Conservation (phyloP, 331 rosid species). For the Rhamnella rubrinervis region DNA sequence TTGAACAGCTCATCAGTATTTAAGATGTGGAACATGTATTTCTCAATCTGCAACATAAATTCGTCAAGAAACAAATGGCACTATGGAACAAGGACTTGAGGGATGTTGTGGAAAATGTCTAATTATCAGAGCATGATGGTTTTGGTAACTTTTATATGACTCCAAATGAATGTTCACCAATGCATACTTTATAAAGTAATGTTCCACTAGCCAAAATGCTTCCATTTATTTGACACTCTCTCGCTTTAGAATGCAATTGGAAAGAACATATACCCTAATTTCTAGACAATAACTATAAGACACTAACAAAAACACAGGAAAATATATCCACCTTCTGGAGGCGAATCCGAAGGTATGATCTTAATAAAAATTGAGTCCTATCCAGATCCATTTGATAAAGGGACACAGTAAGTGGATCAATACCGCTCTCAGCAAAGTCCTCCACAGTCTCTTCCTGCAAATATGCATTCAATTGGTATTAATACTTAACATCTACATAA, state of each 20-base stretch:
- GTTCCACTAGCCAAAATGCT: too few species aligned
- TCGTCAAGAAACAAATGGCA: conserved; percentile 1
- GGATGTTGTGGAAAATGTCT: background rate
- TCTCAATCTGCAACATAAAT: conserved; percentile 68
- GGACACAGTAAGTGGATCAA: conserved; percentile 70
- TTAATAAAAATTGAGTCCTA: conserved; percentile 70
- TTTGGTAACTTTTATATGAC: background rate
- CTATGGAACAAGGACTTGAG: background rate
- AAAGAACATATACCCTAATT: background rate
- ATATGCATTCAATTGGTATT: conserved; percentile 2
- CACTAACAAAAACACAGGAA: background rate
- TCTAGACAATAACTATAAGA: background rate
- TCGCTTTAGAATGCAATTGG: background rate
- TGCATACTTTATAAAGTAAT: too few species aligned
- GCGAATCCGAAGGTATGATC: conserved; percentile 83
- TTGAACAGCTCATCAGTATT: conserved; percentile 56
- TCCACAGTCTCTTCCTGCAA: conserved; percentile 85
- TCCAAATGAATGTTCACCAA: too few species aligned
- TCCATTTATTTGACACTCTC: too few species aligned
- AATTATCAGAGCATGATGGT: background rate
- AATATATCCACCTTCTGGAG: conserved; percentile 64
- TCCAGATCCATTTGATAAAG: conserved; percentile 91
- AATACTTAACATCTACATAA: background rate
- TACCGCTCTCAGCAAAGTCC: conserved; percentile 48
- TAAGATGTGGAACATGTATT: conserved; percentile 64